Percentiles rank a stretch among this genome's conserved stretches.
Conservation (phyloP, 2,329 filamentous ascomycete genomes). For the Colletotrichum eremochloae region DNA sequence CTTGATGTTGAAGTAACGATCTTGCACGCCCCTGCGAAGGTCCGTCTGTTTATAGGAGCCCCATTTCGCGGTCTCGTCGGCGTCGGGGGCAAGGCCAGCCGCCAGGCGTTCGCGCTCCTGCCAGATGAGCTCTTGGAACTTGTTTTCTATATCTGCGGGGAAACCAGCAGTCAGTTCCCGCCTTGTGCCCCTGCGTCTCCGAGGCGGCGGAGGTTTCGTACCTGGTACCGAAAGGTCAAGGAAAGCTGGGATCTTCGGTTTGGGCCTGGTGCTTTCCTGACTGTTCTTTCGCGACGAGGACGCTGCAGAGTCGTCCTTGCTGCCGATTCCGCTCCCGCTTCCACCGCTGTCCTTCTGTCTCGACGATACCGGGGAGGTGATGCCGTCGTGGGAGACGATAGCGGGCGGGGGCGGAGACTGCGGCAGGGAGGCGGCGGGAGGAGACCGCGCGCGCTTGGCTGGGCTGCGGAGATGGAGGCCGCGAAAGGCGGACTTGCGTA, state of each 20-base stretch:
- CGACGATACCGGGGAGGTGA: constrained; percentile 42
- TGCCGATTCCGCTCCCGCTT: constrained; percentile 36
- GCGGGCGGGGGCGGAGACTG: constrained; percentile 44
- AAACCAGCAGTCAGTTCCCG: constrained; percentile 30
- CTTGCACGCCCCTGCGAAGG: constrained; percentile 61
- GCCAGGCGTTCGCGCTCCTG: constrained; percentile 64
- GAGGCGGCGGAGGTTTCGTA: constrained; percentile 45
- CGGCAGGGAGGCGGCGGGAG: constrained; percentile 48
- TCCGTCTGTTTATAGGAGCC: constrained; percentile 52
- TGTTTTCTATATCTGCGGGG: constrained; percentile 46
- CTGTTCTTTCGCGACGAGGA: constrained; percentile 25
- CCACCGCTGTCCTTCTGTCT: constrained; percentile 24
- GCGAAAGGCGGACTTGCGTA: constrained; percentile 58
- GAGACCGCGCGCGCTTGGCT: constrained; percentile 63
- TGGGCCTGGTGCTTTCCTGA: constrained; percentile 19
- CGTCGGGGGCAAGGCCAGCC: constrained; percentile 55
- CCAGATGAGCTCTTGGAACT: constrained; percentile 68
- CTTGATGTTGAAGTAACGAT: constrained; percentile 91
- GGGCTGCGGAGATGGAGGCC: constrained; percentile 60
- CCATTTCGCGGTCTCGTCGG: constrained; percentile 51
- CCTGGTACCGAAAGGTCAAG: constrained; percentile 54
- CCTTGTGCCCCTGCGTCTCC: constrained; percentile 27
- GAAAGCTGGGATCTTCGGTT: constrained; percentile 55
- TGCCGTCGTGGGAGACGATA: constrained; percentile 55
- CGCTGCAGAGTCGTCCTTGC: constrained; percentile 16